These are phyloP conservation scores for Chrysoporthe puriensis DNA, from an alignment of 2,329 filamentous ascomycete species.

Conservation along the genomic window DNA sequence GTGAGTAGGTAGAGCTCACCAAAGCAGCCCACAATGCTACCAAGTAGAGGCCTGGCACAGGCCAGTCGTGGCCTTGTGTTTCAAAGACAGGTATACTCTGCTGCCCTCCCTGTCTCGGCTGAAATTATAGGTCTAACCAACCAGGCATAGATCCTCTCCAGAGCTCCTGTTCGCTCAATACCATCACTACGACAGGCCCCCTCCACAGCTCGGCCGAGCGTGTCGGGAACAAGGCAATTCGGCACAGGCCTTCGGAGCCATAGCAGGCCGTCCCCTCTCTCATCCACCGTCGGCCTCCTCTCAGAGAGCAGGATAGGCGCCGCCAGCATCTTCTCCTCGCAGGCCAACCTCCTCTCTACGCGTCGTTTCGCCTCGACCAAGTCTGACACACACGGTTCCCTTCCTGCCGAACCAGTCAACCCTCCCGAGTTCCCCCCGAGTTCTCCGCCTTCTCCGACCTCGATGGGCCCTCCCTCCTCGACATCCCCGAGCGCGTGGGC, in stretches of 20 bases:
- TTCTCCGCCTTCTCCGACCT: slow-evolving; percentile 39
- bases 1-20: slow-evolving; percentile 18
- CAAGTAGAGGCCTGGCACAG: slow-evolving; percentile 56
- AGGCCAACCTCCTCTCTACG: slow-evolving; percentile 28
- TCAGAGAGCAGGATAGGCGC: slow-evolving; percentile 31
- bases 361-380: slow-evolving; percentile 34
- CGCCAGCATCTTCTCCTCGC: slow-evolving; percentile 28
- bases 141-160: slow-evolving; percentile 24
- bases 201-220: neutral
- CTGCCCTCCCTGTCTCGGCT: neutral
- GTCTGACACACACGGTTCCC: slow-evolving; percentile 31
- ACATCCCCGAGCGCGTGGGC: slow-evolving; percentile 76
- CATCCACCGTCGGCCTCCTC: slow-evolving; percentile 15
- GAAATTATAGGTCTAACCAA: slow-evolving; percentile 1
- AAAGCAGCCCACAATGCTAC: slow-evolving; percentile 50
- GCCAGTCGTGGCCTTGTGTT: slow-evolving; percentile 48
- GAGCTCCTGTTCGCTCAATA: slow-evolving; percentile 24
- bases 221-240: slow-evolving; percentile 34
- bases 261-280: slow-evolving; percentile 15
- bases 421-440: slow-evolving; percentile 33
- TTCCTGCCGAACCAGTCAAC: slow-evolving; percentile 28
- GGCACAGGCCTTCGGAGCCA: slow-evolving; percentile 36
- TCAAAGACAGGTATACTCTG: slow-evolving; percentile 40
- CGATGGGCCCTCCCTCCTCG: slow-evolving; percentile 50
- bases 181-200: slow-evolving; percentile 1